Evolutionary conservation across 2,329 filamentous ascomycete genomes (phyloP).

Genomic region (Stachybotrys chartarum): DNA sequence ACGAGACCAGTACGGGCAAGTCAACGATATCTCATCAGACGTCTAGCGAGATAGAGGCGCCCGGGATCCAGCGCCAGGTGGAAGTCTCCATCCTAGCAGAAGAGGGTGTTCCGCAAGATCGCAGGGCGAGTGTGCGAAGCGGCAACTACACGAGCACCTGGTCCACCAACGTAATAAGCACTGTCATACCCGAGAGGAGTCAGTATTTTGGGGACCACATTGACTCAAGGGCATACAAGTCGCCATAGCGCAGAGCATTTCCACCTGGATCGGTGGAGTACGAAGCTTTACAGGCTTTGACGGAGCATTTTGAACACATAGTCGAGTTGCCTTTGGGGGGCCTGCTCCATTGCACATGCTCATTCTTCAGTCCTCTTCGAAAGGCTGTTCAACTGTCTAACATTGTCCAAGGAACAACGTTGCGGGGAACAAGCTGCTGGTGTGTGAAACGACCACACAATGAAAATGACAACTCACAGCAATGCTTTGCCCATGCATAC

Average conservation of each 20-base stretch:
- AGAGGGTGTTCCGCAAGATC: background rate
- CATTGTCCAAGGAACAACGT: no score
- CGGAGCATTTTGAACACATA: no score
- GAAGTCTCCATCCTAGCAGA: constrained; percentile 8
- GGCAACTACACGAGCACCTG: constrained; percentile 11
- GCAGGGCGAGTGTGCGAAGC: constrained; percentile 7
- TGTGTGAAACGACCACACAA: no score
- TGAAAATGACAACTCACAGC: no score
- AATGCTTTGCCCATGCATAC: no score
- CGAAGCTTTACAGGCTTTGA: background rate
- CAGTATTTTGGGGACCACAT: constrained; percentile 6
- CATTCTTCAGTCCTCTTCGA: no score
- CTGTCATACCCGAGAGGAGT: constrained; percentile 3
- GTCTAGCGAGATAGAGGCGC: background rate
- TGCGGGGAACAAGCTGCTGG: no score
- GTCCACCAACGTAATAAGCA: constrained; percentile 3
- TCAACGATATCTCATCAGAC: background rate
- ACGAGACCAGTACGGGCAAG: background rate
- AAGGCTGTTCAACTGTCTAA: no score
- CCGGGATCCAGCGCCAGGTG: constrained; percentile 6
- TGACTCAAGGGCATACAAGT: constrained; percentile 2
- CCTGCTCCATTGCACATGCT: no score
- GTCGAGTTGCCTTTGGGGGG: no score
- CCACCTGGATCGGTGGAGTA: background rate
- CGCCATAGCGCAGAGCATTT: background rate